Conservation (phyloP, 2,329 filamentous ascomycete genomes). For the Botrytis elliptica region DNA sequence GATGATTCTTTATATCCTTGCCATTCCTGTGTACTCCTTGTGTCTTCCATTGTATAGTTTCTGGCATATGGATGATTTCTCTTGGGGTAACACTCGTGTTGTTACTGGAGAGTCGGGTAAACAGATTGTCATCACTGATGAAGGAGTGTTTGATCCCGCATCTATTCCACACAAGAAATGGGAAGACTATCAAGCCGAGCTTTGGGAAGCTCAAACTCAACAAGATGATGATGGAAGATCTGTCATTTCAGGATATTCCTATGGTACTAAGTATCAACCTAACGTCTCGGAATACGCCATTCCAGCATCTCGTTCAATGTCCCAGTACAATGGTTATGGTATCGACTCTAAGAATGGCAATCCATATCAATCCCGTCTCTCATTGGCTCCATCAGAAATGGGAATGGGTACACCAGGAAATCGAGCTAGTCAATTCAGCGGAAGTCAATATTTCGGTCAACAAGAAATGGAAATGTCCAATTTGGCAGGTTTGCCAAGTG, state of each 20-base stretch:
- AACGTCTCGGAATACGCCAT: conserved; percentile 69
- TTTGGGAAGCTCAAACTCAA: conserved; percentile 84
- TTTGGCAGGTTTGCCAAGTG: conserved; percentile 71
- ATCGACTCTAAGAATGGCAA: conserved; percentile 37
- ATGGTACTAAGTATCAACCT: conserved; percentile 78
- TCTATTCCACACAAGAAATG: conserved; percentile 97
- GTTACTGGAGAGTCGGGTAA: conserved; percentile 91
- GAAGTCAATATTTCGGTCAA: conserved; percentile 53
- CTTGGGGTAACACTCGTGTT: conserved; percentile 97
- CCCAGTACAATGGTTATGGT: conserved; percentile 36
- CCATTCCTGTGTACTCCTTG: conserved; percentile 88
- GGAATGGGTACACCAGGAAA: conserved; percentile 41
- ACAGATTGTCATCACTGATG: conserved; percentile 90
- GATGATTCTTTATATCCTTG: conserved; percentile 95
- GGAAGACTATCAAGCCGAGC: conserved; percentile 97
- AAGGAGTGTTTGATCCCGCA: conserved; percentile 93
- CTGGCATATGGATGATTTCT: conserved; percentile 99
- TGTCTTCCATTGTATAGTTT: conserved; percentile 90
- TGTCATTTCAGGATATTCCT: conserved; percentile 90
- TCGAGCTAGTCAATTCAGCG: conserved; percentile 41
- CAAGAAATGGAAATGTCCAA: conserved; percentile 74
- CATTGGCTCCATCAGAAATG: conserved; percentile 70
- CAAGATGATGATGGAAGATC: conserved; percentile 79
- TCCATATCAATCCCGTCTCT: conserved; percentile 63
- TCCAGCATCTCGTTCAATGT: conserved; percentile 52